Base-by-base conservation (phyloP, 345 rosid species). In the Dipteronia sinensis region DNA sequence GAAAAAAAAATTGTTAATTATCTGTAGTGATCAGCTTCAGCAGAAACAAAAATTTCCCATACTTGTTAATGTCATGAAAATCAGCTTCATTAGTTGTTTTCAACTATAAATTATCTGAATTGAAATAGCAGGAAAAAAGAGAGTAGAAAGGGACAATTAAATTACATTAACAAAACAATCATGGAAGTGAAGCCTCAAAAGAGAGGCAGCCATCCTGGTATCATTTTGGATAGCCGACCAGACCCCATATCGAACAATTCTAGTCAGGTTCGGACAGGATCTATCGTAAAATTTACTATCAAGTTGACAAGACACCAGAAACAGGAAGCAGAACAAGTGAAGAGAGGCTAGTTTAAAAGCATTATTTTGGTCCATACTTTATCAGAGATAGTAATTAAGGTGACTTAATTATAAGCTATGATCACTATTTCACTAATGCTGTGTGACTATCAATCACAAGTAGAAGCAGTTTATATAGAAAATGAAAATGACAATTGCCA, bases 121-220 rank as follows among this genome's bases (percentile, higher is more conserved):
- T 4, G 6, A 31, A 31, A 31, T 31, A 31, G 38, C 38, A 31
- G 38, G 6, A 4, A 31, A 31, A 3, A 34, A 34, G n/a, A 34
- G 4, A 34, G 4, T 34, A 34, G 6, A 34, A 34, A 34, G 38
- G 40, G 10, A 15, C 27, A 25, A 55, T 10, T 20, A 69, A 27
- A 72, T 84, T 91, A 89, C 95, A 70, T 88, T 82, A 23, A 89
- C 90, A 42, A 91, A 80, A 72, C 95, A 89, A 76, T 91, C 93
- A 71, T 91, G 95, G 84, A 89, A 89, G 78, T 89, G 92, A 78
- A 91, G 91, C 76, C 93, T 83, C 76, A 89, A 44, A 49, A 91
- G 85, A 67, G 95, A 91, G 15, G 95, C 93, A 0, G 90, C 90
- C 90, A 89, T 89, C 67, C 95, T 82, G 2, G 90, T 84, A 44